Conservation (phyloP, 441 rosid species). For the Populus tomentosa region DNA sequence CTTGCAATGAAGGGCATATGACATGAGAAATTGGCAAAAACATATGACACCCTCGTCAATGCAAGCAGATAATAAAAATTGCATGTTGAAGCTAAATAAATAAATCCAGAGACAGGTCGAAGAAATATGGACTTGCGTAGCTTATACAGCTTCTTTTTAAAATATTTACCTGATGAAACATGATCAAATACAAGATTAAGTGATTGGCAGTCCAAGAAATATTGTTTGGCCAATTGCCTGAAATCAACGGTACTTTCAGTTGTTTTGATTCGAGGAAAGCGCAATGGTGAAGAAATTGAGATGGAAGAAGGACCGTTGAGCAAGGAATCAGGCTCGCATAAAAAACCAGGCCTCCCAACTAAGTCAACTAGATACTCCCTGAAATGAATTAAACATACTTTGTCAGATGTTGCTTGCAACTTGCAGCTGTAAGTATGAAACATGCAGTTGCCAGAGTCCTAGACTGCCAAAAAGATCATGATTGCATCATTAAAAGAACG, state of each 20-base stretch:
- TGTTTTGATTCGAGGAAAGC: constrained; percentile 74
- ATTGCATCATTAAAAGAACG: background rate
- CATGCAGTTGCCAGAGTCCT: background rate
- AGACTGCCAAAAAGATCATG: background rate
- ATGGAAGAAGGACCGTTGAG: constrained; percentile 96
- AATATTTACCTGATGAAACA: constrained; percentile 58
- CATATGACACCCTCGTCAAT: background rate
- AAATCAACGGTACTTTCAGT: constrained; percentile 64
- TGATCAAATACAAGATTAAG: constrained; percentile 82
- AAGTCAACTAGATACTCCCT: constrained; percentile 97
- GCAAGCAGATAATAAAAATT: background rate
- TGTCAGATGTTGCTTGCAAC: constrained; percentile 13
- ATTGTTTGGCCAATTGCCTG: constrained; percentile 83
- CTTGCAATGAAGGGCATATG: too few relatives aligned
- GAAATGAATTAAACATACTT: constrained; percentile 32
- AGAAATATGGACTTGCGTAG: background rate
- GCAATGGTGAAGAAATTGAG: constrained; percentile 88
- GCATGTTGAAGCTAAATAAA: background rate
- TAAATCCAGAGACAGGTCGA: background rate
- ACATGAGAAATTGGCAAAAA: background rate
- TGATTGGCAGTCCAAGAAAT: constrained; percentile 70
- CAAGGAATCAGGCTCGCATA: constrained; percentile 90
- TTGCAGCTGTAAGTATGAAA: constrained; percentile 4
- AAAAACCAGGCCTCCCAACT: constrained; percentile 81
- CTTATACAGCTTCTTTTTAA: background rate